These are phyloP conservation scores for Phylloporus sp. DNA, from an alignment of 768 basidiomycete genomes.

Conservation along the genomic window DNA sequence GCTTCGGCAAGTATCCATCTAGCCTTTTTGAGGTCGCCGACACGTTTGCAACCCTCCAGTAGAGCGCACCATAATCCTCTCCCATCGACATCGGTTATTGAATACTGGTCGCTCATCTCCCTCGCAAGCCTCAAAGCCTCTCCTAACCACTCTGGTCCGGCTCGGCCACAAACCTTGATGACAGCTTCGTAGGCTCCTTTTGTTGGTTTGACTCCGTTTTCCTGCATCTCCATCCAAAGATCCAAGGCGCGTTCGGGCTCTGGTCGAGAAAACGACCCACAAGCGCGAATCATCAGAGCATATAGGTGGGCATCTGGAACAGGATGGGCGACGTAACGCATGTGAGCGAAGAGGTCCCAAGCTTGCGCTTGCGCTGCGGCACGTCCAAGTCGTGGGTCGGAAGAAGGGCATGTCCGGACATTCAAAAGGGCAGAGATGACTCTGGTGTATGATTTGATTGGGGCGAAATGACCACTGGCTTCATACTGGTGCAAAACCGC, in stretches of 20 bases:
- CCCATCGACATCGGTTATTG: constrained; percentile 32
- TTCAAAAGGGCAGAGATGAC: constrained; percentile 57
- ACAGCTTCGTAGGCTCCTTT: constrained; percentile 72
- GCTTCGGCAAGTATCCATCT: constrained; percentile 92
- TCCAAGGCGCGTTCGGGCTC: constrained; percentile 92
- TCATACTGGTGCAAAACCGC: constrained; percentile 71
- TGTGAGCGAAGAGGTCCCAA: constrained; percentile 93
- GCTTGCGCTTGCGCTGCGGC: constrained; percentile 66
- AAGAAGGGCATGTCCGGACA: constrained; percentile 32
- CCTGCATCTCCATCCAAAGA: constrained; percentile 91
- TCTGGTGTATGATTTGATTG: constrained; percentile 70
- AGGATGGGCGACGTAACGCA: constrained; percentile 93
- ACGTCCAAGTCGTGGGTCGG: constrained; percentile 24
- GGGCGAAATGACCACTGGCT: constrained; percentile 50
- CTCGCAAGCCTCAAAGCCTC: constrained; percentile 82
- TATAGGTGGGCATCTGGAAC: constrained; percentile 69
- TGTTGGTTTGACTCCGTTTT: constrained; percentile 58
- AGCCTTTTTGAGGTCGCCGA: constrained; percentile 76
- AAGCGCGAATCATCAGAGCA: constrained; percentile 83
- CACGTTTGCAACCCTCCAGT: constrained; percentile 84
- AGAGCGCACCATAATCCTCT: constrained; percentile 71
- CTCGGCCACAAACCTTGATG: constrained; percentile 74
- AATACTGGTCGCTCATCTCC: constrained; percentile 78
- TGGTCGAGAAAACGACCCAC: constrained; percentile 54
- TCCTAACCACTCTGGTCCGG: constrained; percentile 62